Base-by-base conservation (phyloP, 106 monocot genomes). In the Narthecium ossifragum region DNA sequence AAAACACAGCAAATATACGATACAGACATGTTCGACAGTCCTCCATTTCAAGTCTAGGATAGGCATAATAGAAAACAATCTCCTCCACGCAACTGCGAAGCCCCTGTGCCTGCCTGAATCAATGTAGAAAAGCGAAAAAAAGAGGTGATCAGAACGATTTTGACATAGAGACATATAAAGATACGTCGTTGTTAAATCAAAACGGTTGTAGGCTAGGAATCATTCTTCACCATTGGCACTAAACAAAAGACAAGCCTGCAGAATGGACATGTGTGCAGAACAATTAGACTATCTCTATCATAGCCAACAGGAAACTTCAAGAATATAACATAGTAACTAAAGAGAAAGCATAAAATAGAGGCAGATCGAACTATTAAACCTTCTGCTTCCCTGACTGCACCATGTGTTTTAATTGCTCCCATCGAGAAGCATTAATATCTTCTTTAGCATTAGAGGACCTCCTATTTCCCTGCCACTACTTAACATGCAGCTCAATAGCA, bases 31-130 rank as follows among this genome's bases (percentile, higher is more conserved):
- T 45, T 20, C 33, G 18, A 48, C 73, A 21, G 36, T 84, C 96
- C 96, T 91, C 86, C 66, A 91, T 87, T 53, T 98, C 96, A 63
- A 98, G 73, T 74, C 96, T 79, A 31, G 90, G 96, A 40, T 90
- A 98, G 21, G 90, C 75, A 67, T 98, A 90, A 41, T 86, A 67
- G 81, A 98, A 98, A 66, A 98, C 78, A 74, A 98, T 91, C 66
- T 98, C 96, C 61, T 98, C 96, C 8, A 90, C 72, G 64, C 78
- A 84, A 34, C 86, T 75, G 2, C 84, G 74, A 26, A 96, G 73
- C 18, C 78, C 90, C 66, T 86, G 79, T 20, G 23, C 73, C n/a
- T n/a, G n/a, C n/a, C 69, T 78, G 64, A 55, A 71, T 45, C 21
- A 40, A 59, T 10, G 30, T 9, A 30, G 31, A 34, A 31, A 26